Percentiles rank a stretch among this genome's conserved stretches.
Evolutionary conservation across 345 rosid species (phyloP).

Genomic region (Arabidopsis suecica): DNA sequence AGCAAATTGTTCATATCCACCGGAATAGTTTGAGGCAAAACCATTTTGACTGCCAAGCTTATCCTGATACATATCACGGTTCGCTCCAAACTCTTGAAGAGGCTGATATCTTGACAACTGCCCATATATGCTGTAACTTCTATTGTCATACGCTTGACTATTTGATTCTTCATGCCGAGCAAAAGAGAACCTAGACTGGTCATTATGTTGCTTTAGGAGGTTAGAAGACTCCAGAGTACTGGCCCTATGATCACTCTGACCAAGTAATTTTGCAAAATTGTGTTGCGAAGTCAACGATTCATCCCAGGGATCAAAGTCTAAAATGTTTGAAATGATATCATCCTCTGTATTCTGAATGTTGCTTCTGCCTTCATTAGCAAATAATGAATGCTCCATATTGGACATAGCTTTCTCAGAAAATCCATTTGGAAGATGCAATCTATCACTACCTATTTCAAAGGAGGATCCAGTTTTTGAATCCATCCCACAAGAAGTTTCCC

Average conservation of each 20-base stretch:
- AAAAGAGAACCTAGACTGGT: slow-evolving; percentile 86
- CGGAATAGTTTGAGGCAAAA: slow-evolving; percentile 53
- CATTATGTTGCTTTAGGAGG: slow-evolving; percentile 62
- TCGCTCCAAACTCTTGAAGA: slow-evolving; percentile 50
- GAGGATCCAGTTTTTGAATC: slow-evolving; percentile 44
- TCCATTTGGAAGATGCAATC: slow-evolving; percentile 51
- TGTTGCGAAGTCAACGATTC: slow-evolving; percentile 71
- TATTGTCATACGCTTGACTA: slow-evolving; percentile 49
- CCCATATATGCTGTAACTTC: slow-evolving; percentile 46
- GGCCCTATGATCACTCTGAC: slow-evolving; percentile 57
- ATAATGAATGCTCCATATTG: slow-evolving; percentile 46
- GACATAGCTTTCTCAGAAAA: slow-evolving; percentile 48
- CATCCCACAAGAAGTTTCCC: slow-evolving; percentile 35
- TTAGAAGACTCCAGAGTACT: slow-evolving; percentile 52
- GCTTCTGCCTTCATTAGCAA: slow-evolving; percentile 48
- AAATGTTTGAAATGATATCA: slow-evolving; percentile 77
- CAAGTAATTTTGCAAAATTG: slow-evolving; percentile 65
- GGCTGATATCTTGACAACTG: slow-evolving; percentile 52
- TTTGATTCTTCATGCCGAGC: slow-evolving; percentile 74
- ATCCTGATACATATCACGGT: slow-evolving; percentile 48
- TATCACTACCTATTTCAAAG: slow-evolving; percentile 46
- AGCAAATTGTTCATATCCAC: slow-evolving; percentile 52
- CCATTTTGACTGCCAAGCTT: slow-evolving; percentile 55
- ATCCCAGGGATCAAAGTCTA: slow-evolving; percentile 86
- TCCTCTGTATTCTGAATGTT: slow-evolving; percentile 56